Evolutionary conservation across 2,329 filamentous ascomycete species (phyloP), one percentile per base, ranked within the genome.

Genomic region (Fusarium bulbicola): DNA sequence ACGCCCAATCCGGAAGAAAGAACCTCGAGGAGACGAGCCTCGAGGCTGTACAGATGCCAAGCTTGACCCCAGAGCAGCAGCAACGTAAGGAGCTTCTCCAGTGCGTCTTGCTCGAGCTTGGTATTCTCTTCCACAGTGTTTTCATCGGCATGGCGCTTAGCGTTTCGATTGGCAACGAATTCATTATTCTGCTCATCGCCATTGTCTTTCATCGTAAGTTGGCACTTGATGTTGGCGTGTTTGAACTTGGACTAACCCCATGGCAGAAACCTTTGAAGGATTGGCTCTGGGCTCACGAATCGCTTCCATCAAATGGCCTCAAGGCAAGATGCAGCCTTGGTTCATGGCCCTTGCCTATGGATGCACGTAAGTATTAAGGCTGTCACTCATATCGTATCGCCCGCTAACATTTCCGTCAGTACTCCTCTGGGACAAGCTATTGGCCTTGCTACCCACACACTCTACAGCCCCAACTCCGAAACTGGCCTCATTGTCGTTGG

Each of bases 61-160:
- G 54, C 21, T 80, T 81, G 70, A 83, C 80, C 57, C 77, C 87
- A 56, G 85, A 92, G 79, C 85, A 91, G 81, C 86, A 89, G 72
- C 78, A 81, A 69, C 90, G 91, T 76, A 89, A 91, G 63, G 88
- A 92, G 74, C 88, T 94, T 74, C 84, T 95, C 16, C 93, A 95
- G 81, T 95, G 92, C 73, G 86, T 95, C 65, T 86, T 95, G 62
- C 87, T 95, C 21, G 93, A 95, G 83, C 91, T 92, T 34, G 93
- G 93, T 34, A 95, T 95, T 73, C 75, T 82, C 49, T 82, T 82
- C 61, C 81, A 82, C 75, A 93, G 90, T 78, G 86, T 95, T 68
- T 95, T 95, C 78, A 95, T 95, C 74, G 93, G 93, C 68, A 95
- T 95, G 92, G 92, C 93, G 7, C 86, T 95, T 46, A 93, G 92